phyloP scores from a whole-genome alignment of 2,329 filamentous ascomycete genomes.

The Sporothrix humicola region DNA sequence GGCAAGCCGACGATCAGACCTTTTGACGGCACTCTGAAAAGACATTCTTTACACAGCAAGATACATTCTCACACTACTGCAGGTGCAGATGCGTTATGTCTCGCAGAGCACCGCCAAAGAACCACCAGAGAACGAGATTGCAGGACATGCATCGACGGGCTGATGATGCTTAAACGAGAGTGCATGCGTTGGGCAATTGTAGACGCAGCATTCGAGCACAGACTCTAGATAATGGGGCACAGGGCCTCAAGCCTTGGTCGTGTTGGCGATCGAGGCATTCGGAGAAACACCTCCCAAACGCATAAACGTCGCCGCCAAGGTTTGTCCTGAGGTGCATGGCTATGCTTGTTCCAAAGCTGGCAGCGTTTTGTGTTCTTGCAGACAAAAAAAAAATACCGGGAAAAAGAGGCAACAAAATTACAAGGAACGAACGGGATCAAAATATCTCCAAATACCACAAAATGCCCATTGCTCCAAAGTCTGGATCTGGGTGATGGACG shows the following conservation, averaged over 20 bases:
- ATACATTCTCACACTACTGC: background rate
- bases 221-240: background rate
- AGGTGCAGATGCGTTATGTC: conserved; percentile 2
- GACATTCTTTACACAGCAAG: background rate
- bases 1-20: conserved; percentile 13
- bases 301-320: conserved; percentile 19
- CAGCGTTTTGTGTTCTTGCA: background rate
- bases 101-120: too few relatives aligned
- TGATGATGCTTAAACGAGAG: background rate
- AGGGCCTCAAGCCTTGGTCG: background rate
- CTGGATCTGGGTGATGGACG: conserved; percentile 8
- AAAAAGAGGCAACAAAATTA: too few relatives aligned
- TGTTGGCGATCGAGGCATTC: background rate
- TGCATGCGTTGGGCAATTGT: background rate
- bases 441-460: too few relatives aligned
- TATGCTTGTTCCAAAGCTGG: conserved; percentile 4
- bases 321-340: background rate
- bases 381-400: too few relatives aligned
- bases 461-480: too few relatives aligned
- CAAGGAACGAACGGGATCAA: too few relatives aligned
- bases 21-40: too few relatives aligned
- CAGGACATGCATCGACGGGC: conserved; percentile 16
- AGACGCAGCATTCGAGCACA: background rate
- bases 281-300: conserved; percentile 26
- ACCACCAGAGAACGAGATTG: conserved; percentile 16